Evolutionary conservation across 345 rosid species (phyloP).

Genomic region (Alliaria petiolata): DNA sequence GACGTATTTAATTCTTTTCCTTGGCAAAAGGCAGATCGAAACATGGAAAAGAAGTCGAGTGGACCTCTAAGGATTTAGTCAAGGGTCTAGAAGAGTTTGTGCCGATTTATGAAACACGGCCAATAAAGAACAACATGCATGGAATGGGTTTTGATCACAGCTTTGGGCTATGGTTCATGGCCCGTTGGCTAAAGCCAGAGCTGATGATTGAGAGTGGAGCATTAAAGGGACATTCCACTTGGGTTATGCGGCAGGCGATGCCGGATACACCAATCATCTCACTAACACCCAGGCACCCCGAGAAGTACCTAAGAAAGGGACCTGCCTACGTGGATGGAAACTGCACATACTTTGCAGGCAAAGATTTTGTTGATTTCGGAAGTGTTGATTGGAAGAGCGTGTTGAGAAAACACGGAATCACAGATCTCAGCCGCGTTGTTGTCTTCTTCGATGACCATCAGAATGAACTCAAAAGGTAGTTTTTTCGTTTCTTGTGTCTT

Average conservation of each 20-base stretch:
- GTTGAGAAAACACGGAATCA: slow-evolving; percentile 59
- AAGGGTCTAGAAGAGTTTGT: slow-evolving; percentile 93
- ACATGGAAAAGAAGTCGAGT: slow-evolving; percentile 89
- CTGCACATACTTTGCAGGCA: slow-evolving; percentile 97
- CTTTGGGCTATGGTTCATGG: slow-evolving; percentile 97
- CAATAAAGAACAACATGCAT: slow-evolving; percentile 84
- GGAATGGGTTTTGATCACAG: slow-evolving; percentile 99
- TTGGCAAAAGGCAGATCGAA: slow-evolving; percentile 99
- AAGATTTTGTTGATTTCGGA: slow-evolving; percentile 95
- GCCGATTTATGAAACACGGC: slow-evolving; percentile 88
- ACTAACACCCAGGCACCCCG: slow-evolving; percentile 88
- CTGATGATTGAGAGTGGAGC: slow-evolving; percentile 98
- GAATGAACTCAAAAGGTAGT: slow-evolving; percentile 87
- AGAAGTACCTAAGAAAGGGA: slow-evolving; percentile 83
- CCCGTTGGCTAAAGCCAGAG: slow-evolving; percentile 87
- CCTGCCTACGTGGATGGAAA: slow-evolving; percentile 96
- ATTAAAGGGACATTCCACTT: slow-evolving; percentile 97
- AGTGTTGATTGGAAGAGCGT: slow-evolving; percentile 76
- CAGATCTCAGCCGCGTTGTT: slow-evolving; percentile 61
- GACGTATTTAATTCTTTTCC: slow-evolving; percentile 49
- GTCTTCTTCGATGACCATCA: slow-evolving; percentile 97
- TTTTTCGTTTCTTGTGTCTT: background rate
- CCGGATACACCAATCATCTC: slow-evolving; percentile 81
- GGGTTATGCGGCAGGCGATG: slow-evolving; percentile 99
- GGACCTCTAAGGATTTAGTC: slow-evolving; percentile 92